Conservation (phyloP, 768 basidiomycete species). For the Holtermanniella nyarrowii region DNA sequence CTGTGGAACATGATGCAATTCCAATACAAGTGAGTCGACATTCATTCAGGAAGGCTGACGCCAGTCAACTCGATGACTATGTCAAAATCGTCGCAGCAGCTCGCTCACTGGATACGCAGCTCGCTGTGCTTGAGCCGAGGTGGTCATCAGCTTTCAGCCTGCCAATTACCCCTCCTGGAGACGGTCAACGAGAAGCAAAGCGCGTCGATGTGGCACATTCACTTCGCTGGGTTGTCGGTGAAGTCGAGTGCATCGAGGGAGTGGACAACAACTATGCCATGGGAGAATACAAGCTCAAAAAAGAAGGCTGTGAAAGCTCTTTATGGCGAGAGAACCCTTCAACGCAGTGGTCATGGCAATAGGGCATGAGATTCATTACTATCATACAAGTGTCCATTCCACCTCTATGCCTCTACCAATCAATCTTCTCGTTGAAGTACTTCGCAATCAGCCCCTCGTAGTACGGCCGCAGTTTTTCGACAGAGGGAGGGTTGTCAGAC, state of each 20-base stretch:
- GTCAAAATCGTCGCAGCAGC: neutral
- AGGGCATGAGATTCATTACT: neutral
- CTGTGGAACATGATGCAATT: neutral
- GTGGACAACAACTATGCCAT: too few relatives aligned
- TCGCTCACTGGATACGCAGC: neutral
- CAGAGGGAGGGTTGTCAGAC: conserved; percentile 57
- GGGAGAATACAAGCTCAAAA: too few relatives aligned
- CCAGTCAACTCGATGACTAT: too few relatives aligned
- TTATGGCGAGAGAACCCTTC: too few relatives aligned
- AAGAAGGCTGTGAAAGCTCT: too few relatives aligned
- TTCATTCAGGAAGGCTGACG: too few relatives aligned
- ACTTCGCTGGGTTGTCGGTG: too few relatives aligned
- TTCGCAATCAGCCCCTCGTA: conserved; percentile 72
- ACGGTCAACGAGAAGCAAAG: too few relatives aligned
- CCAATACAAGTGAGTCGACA: neutral
- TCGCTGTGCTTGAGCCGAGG: neutral
- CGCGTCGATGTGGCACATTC: too few relatives aligned
- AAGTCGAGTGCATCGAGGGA: too few relatives aligned
- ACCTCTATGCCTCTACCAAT: conserved; percentile 51
- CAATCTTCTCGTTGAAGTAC: conserved; percentile 69
- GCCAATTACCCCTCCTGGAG: neutral
- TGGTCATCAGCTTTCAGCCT: neutral
- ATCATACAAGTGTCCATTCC: neutral
- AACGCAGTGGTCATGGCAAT: too few relatives aligned
- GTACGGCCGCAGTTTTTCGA: conserved; percentile 61